Evolutionary conservation across 345 rosid species (phyloP).

Genomic region (Pistacia integerrima): DNA sequence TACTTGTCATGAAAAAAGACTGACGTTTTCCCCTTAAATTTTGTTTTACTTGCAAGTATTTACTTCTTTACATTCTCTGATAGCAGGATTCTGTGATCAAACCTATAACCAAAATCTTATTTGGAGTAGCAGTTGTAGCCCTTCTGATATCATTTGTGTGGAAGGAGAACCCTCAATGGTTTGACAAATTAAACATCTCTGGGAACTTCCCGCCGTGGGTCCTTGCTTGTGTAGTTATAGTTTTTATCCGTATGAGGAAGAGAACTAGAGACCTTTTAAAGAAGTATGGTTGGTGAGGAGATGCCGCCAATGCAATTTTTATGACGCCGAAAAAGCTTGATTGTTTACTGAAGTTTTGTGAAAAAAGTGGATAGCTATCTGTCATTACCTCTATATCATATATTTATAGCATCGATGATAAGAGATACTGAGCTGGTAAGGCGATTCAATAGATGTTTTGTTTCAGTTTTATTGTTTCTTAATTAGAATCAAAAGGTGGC

Average conservation of each 20-base stretch:
- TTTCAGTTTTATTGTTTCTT: not conserved
- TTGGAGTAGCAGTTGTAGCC: constrained; percentile 56
- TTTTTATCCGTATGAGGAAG: constrained; percentile 93
- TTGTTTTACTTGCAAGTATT: constrained; percentile 4
- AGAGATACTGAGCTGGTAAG: not conserved
- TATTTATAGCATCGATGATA: not conserved
- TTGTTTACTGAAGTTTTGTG: not conserved
- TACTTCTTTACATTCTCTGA: not conserved
- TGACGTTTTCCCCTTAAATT: not conserved
- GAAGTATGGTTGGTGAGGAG: constrained; percentile 50
- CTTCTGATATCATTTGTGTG: constrained; percentile 52
- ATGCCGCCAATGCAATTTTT: not conserved
- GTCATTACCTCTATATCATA: not conserved
- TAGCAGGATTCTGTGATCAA: constrained; percentile 82
- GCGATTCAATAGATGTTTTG: not conserved
- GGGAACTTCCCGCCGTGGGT: constrained; percentile 88
- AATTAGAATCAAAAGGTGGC: not conserved
- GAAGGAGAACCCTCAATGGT: constrained; percentile 75
- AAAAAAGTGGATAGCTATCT: not conserved
- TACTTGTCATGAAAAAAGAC: not conserved
- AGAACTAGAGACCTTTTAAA: constrained; percentile 70
- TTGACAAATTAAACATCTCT: constrained; percentile 43
- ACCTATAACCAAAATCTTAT: constrained; percentile 81
- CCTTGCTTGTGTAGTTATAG: constrained; percentile 80
- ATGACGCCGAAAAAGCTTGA: not conserved